These are phyloP conservation scores for Acmispon strigosus DNA, from an alignment of 306 rosid genomes.

Conservation along the genomic window DNA sequence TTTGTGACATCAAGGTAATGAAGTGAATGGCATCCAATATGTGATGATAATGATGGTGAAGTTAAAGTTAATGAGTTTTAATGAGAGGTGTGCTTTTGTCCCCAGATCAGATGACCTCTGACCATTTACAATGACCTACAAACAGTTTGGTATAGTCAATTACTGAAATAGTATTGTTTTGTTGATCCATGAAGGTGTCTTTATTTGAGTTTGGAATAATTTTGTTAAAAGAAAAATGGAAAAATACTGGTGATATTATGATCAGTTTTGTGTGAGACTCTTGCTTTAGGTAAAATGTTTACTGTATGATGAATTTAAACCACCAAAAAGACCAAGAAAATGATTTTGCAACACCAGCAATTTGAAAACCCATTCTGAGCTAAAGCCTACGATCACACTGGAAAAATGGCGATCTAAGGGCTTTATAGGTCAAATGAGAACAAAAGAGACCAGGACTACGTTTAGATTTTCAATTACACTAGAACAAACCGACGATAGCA, in stretches of 20 bases:
- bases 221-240: not conserved
- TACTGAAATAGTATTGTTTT: not conserved
- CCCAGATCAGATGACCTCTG: not conserved
- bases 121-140: not conserved
- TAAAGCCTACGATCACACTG: no score
- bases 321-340: no score
- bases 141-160: not conserved
- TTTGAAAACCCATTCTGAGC: no score
- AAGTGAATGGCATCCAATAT: not conserved
- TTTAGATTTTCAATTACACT: no score
- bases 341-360: no score
- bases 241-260: not conserved
- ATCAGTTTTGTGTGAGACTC: not conserved
- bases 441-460: no score
- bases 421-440: no score
- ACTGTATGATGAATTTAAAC: no score
- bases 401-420: no score
- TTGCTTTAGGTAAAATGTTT: not conserved
- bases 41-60: not conserved
- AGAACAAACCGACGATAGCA: no score
- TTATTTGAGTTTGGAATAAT: not conserved
- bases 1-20: constrained; percentile 1
- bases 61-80: not conserved
- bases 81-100: not conserved
- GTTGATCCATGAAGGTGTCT: not conserved